Evolutionary conservation across 1,139 yeast species (phyloP), one percentile per base, ranked within the genome.

Genomic region (Debaryomyces udenii): DNA sequence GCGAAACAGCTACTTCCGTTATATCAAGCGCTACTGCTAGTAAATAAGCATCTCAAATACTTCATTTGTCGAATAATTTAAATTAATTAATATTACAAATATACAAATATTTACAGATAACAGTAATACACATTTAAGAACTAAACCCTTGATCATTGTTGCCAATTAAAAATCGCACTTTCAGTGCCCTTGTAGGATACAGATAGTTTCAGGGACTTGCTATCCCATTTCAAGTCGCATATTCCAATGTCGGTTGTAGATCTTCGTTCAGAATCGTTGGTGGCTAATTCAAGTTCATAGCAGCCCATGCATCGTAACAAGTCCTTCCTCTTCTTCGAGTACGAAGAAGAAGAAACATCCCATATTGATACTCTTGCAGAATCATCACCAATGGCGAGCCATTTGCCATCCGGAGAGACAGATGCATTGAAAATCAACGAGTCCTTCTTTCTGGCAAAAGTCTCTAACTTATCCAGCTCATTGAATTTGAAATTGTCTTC

Each of bases 371-470:
- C 66, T 31, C 69, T 68, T 0, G 90, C 90, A 33, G 73, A 76
- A 44, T 79, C 76, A 45, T 84, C 86, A 1, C 86, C 91, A 2
- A 82, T 61, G 0, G 84, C 90, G 28, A 83, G 56, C 53, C 61
- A 71, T 23, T 62, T 58, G 28, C 64, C 62, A 50, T 77, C 67
- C 1, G 80, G 78, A 1, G 86, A 78, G 10, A 83, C 48, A 2
- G 71, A 64, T 2, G 81, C 80, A 14, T 70, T 66, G 42, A 83
- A 71, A 0, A 85, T 70, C 14, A 63, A 44, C 1, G 48, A 39
- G 10, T 57, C 56, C 16, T 44, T 39, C 11, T 35, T 30, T 5
- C 44, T 38, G 10, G 37, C 20, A 14, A 28, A 39, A n/a, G 31
- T 18, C 16, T 9, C 9, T 3, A 17, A 13, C n/a, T 18, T 17